phyloP scores from a whole-genome alignment of 1,284 basidiomycete genomes.

The Cronartium ribicola region DNA sequence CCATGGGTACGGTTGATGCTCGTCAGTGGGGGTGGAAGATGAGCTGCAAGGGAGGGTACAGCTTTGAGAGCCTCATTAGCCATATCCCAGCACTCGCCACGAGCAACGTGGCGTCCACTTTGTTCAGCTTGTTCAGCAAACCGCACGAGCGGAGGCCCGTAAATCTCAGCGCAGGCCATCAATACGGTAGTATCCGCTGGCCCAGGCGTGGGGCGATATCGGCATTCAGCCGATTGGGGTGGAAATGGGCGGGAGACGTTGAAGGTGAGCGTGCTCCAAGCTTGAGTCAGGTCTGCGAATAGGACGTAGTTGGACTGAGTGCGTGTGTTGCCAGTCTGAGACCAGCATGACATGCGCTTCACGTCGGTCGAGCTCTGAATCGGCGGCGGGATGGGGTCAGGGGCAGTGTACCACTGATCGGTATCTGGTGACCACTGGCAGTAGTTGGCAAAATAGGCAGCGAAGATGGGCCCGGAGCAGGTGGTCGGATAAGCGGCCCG shows the following conservation, averaged over 20 bases:
- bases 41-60: slow-evolving; percentile 55
- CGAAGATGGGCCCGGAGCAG: not conserved
- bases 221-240: slow-evolving; percentile 51
- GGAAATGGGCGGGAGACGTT: slow-evolving; percentile 43
- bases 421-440: not conserved
- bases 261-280: slow-evolving; percentile 56
- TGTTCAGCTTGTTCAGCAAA: slow-evolving; percentile 58
- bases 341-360: slow-evolving; percentile 29
- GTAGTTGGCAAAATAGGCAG: slow-evolving; percentile 15
- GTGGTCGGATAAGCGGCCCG: not conserved
- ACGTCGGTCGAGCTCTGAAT: slow-evolving; percentile 7
- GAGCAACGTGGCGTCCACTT: slow-evolving; percentile 55
- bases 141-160: slow-evolving; percentile 57
- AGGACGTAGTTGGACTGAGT: slow-evolving; percentile 53
- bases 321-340: slow-evolving; percentile 49
- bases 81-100: slow-evolving; percentile 63
- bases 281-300: slow-evolving; percentile 58
- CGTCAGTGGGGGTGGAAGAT: slow-evolving; percentile 57
- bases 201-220: slow-evolving; percentile 55
- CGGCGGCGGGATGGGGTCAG: slow-evolving; percentile 22
- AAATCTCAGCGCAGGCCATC: slow-evolving; percentile 55
- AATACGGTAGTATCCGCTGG: slow-evolving; percentile 52
- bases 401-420: slow-evolving; percentile 26
- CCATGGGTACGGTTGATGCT: slow-evolving; percentile 59
- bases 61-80: slow-evolving; percentile 58